Base-by-base conservation (phyloP, 805 yeast genomes). In the Candida pini region DNA sequence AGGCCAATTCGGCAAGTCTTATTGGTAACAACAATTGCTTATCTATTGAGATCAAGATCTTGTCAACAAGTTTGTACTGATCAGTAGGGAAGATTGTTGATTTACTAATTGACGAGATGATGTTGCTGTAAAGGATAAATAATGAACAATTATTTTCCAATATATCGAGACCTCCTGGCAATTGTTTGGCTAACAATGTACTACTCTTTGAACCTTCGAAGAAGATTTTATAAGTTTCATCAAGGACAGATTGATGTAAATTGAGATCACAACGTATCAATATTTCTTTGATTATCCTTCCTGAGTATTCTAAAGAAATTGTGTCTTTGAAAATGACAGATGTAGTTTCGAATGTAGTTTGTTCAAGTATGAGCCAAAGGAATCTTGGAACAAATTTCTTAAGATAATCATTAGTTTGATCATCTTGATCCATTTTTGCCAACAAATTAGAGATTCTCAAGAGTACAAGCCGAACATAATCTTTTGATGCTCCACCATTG, bases 1-100 rank as follows among this genome's bases (percentile, higher is more conserved):
- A 53, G 38, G 84, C 75, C 26, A 83, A 61, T 43, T 76, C 76
- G 0, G 76, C 73, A n/a, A 76, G 56, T 39, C 76, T 64, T 20
- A 64, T 56, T 26, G 58, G 59, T 4, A 54, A 41, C n/a, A 47
- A 51, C 9, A 51, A 44, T 3, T 52, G 45, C 6, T 40, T 34
- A 6, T 36, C 36, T 9, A 48, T 41, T 31, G 41, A 48, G 9
- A 18, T 22, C 4, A 46, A 31, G 5, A 47, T 33, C n/a, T 33
- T 37, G 10, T 49, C 45, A 2, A 45, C 24, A 10, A 58, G 38
- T 0, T 38, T 38, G 8, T 33, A 30, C 1, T 44, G 27, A 12
- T 36, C 46, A 2, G 47, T 33, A 1, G 56, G 54, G 12, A 67
- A 45, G 3, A 36, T 37, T 1, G 47, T 49, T 0, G 61, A 36